These are phyloP conservation scores for Trametes maxima DNA, from an alignment of 768 basidiomycete species.

Conservation along the genomic window DNA sequence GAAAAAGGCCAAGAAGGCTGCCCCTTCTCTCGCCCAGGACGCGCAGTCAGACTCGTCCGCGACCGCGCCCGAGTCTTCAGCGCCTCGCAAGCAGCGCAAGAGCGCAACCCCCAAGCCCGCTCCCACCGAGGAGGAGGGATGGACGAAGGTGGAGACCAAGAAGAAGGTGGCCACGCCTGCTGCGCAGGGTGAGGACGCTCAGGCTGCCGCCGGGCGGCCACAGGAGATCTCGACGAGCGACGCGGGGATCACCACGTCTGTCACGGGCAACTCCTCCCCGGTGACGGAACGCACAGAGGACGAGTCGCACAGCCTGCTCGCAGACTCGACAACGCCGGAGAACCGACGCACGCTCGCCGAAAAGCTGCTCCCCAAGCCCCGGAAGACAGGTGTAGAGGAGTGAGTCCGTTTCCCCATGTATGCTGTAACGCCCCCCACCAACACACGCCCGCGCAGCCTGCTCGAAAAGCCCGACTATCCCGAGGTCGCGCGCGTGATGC, in stretches of 20 bases:
- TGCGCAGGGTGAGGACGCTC: not conserved
- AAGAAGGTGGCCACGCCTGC: constrained; percentile 29
- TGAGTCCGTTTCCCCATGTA: constrained; percentile 38
- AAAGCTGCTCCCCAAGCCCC: constrained; percentile 62
- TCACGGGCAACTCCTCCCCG: constrained; percentile 44
- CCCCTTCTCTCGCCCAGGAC: constrained; percentile 21
- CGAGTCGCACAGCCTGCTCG: constrained; percentile 20
- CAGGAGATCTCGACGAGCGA: constrained; percentile 47
- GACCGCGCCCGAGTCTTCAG: constrained; percentile 31
- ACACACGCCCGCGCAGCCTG: constrained; percentile 48
- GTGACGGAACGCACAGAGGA: constrained; percentile 38
- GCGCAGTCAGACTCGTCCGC: constrained; percentile 33
- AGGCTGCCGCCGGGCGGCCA: constrained; percentile 21
- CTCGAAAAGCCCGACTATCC: constrained; percentile 59
- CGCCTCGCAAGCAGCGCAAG: constrained; percentile 37
- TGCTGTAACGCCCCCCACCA: not conserved
- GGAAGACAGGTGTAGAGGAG: constrained; percentile 73
- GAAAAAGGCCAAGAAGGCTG: constrained; percentile 38
- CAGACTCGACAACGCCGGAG: constrained; percentile 11
- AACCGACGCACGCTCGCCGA: constrained; percentile 56
- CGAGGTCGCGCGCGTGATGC: constrained; percentile 66
- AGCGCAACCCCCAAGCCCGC: constrained; percentile 25
- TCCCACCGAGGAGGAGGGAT: constrained; percentile 59
- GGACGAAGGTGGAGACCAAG: constrained; percentile 71
- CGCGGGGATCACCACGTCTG: constrained; percentile 47